Percentiles rank a stretch among this genome's conserved stretches.
Evolutionary conservation across 805 yeast genomes (phyloP).

Genomic region (Starmerella etchellsii): DNA sequence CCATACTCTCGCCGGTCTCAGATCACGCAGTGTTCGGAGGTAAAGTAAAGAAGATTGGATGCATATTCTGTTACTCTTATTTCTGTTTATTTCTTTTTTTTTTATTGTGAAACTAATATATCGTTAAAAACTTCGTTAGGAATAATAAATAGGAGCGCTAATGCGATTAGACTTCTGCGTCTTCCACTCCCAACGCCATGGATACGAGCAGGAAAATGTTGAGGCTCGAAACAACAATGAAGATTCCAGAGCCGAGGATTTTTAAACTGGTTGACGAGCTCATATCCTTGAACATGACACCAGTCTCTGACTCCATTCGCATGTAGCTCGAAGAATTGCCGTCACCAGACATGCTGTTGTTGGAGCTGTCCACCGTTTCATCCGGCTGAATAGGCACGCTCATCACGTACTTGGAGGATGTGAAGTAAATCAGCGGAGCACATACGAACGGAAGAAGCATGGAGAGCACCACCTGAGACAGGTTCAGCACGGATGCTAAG

Average conservation of each 20-base stretch:
- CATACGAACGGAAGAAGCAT: constrained; percentile 73
- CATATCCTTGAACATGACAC: constrained; percentile 41
- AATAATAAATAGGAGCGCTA: background rate
- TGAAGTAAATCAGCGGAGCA: constrained; percentile 77
- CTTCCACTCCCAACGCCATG: constrained; percentile 18
- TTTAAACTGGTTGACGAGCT: constrained; percentile 52
- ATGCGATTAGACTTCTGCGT: constrained; percentile 9
- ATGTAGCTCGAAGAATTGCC: constrained; percentile 6
- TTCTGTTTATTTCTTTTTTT: no score
- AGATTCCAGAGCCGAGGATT: constrained; percentile 43
- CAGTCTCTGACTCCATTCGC: constrained; percentile 20
- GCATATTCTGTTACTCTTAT: no score
- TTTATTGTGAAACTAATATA: no score
- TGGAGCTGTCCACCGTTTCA: background rate
- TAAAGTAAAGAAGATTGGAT: background rate
- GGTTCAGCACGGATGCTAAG: constrained; percentile 53
- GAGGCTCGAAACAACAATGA: constrained; percentile 59
- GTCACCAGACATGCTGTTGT: background rate
- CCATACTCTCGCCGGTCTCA: constrained; percentile 7
- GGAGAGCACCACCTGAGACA: constrained; percentile 71
- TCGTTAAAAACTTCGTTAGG: background rate
- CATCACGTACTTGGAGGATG: constrained; percentile 58
- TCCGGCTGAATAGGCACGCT: constrained; percentile 26
- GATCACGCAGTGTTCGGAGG: background rate
- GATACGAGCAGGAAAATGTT: constrained; percentile 50